Evolutionary conservation across 2,329 filamentous ascomycete species (phyloP), one percentile per base, ranked within the genome.

Genomic region (Venturia carpophila): DNA sequence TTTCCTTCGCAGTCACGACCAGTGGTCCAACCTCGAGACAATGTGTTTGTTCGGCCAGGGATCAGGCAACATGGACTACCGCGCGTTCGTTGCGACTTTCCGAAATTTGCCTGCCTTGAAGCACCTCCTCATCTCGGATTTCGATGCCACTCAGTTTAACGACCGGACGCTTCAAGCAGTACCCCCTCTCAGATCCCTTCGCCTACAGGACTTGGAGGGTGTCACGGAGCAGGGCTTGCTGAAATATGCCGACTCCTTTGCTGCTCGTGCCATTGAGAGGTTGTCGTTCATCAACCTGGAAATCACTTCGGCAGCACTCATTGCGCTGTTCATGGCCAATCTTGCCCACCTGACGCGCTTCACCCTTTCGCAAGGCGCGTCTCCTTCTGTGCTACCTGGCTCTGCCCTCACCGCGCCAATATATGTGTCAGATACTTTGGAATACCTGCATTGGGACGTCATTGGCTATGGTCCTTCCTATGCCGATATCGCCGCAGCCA

Each of bases 401-500:
- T 72, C 74, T 11, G 75, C 78, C 62, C 70, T 81, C 27, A 77
- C 80, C 64, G 55, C 47, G 34, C 37, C 45, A 6, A 43, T 79
- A 13, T 75, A 86, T 37, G 76, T 76, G 6, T 84, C 82, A 0
- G 71, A 73, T 2, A 78, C 73, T n/a, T 73, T 86, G 13, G 75
- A 75, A 64, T 79, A 78, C 67, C 72, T 87, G 3, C 84, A 87
- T 69, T 86, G 84, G 83, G 84, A 86, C 69, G 82, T 90, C 34
- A 82, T 84, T 37, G 77, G 80, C 49, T 77, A 80, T 43, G 77
- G 78, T 15, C 73, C 77, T 7, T 84, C 87, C 1, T 87, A 88
- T 62, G 79, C 81, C 5, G 83, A 88, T 60, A 79, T 92, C 9
- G 84, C 87, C 1, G 79, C 79, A 66, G 85, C 85, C 70, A 89